Evolutionary conservation across 495 filamentous ascomycete genomes (phyloP), one percentile per base, ranked within the genome.

Genomic region (Pseudevernia furfuracea): DNA sequence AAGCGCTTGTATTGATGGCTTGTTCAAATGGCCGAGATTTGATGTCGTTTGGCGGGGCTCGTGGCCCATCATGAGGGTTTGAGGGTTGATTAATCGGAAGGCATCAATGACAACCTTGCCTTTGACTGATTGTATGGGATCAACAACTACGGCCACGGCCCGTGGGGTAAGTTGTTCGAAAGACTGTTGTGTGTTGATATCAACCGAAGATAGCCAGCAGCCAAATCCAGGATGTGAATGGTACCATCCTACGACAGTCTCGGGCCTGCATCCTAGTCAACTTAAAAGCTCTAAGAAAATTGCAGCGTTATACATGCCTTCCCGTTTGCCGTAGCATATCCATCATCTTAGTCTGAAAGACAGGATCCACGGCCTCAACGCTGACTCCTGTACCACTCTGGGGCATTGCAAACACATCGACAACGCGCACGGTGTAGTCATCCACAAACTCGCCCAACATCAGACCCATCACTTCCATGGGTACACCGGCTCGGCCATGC

Each of bases 341-440:
- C 95, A 98, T 97, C 94, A 98, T 98, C 81, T 96, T 97, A 68
- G 89, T 95, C 79, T 98, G 94, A 75, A 98, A 98, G 19, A 97
- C 95, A 32, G 91, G 89, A 74, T 98, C 94, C 66, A 98, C 95
- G 57, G 94, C 94, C 74, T 98, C 94, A 68, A 98, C 94, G 77
- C 91, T 96, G 70, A 98, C 94, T 71, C 94, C 94, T 14, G 94
- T 98, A 75, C 94, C 94, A 67, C 91, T 96, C 74, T 98, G 94
- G n/a, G 94, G 94, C 94, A 98, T 98, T 55, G 94, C 94, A 76
- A 98, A 98, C 10, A 97, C 94, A 79, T 98, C 94, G 43, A 96
- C 90, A 25, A 98, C 94, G 58, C 93, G 87, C 58, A 98, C 94
- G 67, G 94, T 98, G 74, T 96, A 98, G 79, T 97, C 94, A 75